Conservation (phyloP, 257 asterid genomes). For the Cinchona pubescens region DNA sequence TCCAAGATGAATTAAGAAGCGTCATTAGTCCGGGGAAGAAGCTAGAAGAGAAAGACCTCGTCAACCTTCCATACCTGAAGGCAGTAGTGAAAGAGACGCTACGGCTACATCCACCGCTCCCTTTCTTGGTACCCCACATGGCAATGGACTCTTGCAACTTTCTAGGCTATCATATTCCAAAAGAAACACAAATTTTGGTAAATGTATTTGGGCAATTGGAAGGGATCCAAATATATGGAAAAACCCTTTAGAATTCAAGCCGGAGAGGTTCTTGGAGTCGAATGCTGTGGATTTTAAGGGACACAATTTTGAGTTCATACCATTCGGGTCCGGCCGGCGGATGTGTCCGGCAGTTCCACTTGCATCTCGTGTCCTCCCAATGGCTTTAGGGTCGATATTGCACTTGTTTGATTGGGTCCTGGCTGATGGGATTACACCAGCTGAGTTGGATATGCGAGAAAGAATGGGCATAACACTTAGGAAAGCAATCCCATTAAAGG, state of each 20-base stretch:
- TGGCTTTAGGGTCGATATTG: conserved; percentile 52
- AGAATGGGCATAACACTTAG: conserved; percentile 57
- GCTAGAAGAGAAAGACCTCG: conserved; percentile 39
- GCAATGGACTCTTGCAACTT: conserved; percentile 58
- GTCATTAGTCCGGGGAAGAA: conserved; percentile 17
- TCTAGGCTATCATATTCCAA: conserved; percentile 47
- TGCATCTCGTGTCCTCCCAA: conserved; percentile 45
- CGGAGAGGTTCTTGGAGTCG: conserved; percentile 53
- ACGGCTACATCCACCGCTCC: conserved; percentile 77
- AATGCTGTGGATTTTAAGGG: conserved; percentile 45
- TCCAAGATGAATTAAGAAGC: conserved; percentile 44
- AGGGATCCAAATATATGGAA: conserved; percentile 59
- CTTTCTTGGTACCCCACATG: conserved; percentile 63
- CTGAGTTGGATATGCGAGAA: conserved; percentile 56
- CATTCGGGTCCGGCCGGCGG: conserved; percentile 65
- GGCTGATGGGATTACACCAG: conserved; percentile 25
- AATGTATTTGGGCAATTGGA: conserved; percentile 71
- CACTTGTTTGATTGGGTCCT: conserved; percentile 57
- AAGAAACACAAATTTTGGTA: conserved; percentile 60
- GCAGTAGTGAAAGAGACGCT: conserved; percentile 74
- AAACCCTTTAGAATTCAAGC: conserved; percentile 42
- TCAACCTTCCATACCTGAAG: conserved; percentile 52
- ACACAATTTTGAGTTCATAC: conserved; percentile 60
- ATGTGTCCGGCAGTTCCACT: conserved; percentile 73
- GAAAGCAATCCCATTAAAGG: conserved; percentile 51